Base-by-base conservation (phyloP, 805 yeast species). In the Candida dendrica region DNA sequence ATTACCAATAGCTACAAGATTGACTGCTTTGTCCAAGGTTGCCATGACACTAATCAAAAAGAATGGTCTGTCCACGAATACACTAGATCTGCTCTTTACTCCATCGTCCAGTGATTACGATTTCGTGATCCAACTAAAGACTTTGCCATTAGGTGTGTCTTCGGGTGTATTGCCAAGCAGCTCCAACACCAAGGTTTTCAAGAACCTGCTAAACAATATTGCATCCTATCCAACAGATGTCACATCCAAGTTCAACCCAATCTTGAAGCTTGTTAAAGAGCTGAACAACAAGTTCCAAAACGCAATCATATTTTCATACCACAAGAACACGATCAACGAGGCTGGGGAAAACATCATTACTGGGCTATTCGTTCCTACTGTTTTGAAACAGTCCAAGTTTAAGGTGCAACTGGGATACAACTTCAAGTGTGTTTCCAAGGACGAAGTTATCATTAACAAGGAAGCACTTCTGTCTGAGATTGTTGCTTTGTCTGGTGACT, bases 91-190 rank as follows among this genome's bases (percentile, higher is more conserved):
- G 35, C 61, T 88, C 35, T 93, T 90, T 63, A 78, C 84, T 0
- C 90, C 98, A 2, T 88, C 95, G 0, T 66, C 84, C 41, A 71
- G 74, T 44, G 98, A 91, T 62, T 93, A 82, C 59, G 95, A 91
- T 57, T 79, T 93, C 50, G 81, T 81, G 13, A 71, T 93, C 46
- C 69, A 74, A 37, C 64, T 89, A 40, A 74, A 73, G 49, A 63
- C 74, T 13, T 59, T 62, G 4, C 58, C 68, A 36, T 55, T 77
- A 34, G 60, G 72, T 30, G 51, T 69, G 3, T 60, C 74, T 8
- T 69, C 81, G 6, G 93, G 93, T 44, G 62, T 83, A 8, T 53
- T 77, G 33, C 48, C 55, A 17, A 49, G 42, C 3, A 76, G 76
- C 9, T 56, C 71, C 14, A 63, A 68, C 46, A 71, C 72, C 39